Evolutionary conservation across 345 rosid species (phyloP).

Genomic region (Sisymbrium irio): DNA sequence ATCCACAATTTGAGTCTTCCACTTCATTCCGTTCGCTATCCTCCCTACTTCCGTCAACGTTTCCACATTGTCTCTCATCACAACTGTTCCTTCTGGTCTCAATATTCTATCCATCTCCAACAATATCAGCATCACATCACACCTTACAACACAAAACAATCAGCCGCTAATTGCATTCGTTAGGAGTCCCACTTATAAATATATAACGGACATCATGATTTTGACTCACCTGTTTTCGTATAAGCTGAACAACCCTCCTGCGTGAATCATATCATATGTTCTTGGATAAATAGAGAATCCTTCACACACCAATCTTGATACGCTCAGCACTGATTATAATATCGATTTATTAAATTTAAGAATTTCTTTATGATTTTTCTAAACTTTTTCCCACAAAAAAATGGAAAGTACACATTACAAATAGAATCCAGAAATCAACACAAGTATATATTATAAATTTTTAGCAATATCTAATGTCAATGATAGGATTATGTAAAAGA

Average conservation of each 20-base stretch:
- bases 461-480: too few species aligned
- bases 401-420: too few species aligned
- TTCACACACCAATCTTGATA: conserved; percentile 99
- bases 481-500: too few species aligned
- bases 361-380: too few species aligned
- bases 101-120: conserved; percentile 96
- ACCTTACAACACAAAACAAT: conserved; percentile 43
- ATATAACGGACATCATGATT: too few species aligned
- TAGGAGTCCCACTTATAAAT: too few species aligned
- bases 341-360: too few species aligned
- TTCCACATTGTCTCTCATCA: conserved; percentile 91
- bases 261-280: conserved; percentile 95
- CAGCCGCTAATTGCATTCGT: background rate
- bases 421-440: too few species aligned
- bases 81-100: conserved; percentile 94
- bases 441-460: too few species aligned
- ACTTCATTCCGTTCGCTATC: conserved; percentile 79
- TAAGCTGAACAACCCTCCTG: conserved; percentile 69
- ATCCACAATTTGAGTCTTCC: conserved; percentile 77
- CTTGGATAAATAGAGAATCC: conserved; percentile 96
- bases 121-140: conserved; percentile 70
- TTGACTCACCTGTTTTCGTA: conserved; percentile 64
- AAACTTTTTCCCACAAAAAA: too few species aligned
- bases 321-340: too few species aligned
- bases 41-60: conserved; percentile 63